Evolutionary conservation across 257 asterid species (phyloP).

Genomic region (Orobanche coerulescens): DNA sequence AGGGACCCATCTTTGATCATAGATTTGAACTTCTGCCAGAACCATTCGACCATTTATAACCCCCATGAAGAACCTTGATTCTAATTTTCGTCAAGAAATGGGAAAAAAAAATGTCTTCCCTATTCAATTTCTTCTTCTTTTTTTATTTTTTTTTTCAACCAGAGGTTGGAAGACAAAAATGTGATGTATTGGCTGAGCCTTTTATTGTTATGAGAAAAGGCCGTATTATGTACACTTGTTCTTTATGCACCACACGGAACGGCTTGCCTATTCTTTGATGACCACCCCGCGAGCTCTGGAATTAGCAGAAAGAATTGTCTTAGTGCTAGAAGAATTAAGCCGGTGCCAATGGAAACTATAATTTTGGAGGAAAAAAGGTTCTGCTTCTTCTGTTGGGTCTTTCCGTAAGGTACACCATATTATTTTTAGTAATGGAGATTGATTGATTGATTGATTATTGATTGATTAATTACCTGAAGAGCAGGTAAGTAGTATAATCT

Average conservation of each 20-base stretch:
- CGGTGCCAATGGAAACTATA: no score
- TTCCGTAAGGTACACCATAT: no score
- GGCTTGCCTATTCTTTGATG: not conserved
- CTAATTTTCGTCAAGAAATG: constrained; percentile 4
- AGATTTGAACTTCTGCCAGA: constrained; percentile 90
- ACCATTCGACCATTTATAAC: constrained; percentile 69
- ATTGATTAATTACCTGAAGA: no score
- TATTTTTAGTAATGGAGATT: no score
- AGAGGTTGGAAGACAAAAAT: constrained; percentile 15
- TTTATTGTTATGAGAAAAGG: constrained; percentile 24
- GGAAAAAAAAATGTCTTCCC: constrained; percentile 20
- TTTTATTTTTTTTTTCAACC: constrained; percentile 9
- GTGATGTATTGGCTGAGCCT: constrained; percentile 13
- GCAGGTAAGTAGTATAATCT: no score
- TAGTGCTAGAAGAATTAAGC: no score
- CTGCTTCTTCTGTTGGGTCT: no score
- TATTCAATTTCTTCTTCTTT: not conserved
- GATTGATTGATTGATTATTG: no score
- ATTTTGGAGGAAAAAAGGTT: no score
- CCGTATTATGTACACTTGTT: constrained; percentile 18
- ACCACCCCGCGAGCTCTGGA: not conserved
- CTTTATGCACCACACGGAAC: constrained; percentile 1
- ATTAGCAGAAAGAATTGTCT: no score
- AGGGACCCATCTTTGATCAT: constrained; percentile 69
- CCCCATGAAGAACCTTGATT: constrained; percentile 25